These are phyloP conservation scores for Tetracladium setigerum DNA, from an alignment of 495 filamentous ascomycete species.

Conservation along the genomic window DNA sequence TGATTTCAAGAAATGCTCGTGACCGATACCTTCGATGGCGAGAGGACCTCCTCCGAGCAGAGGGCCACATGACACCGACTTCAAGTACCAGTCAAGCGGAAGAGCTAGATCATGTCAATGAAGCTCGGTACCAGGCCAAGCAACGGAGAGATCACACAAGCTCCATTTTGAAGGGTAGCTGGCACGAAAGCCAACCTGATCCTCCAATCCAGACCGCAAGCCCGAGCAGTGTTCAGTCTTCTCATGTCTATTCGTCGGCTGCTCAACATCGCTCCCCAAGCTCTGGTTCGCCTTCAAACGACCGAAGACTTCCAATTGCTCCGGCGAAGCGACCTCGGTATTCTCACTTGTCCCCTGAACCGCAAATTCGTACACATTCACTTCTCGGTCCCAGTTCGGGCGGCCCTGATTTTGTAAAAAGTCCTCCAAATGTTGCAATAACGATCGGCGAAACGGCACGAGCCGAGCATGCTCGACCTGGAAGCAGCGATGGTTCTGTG, in stretches of 20 bases:
- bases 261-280: conserved; percentile 4
- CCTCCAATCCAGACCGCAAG: conserved; percentile 26
- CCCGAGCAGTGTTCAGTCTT: not conserved
- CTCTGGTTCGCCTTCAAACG: conserved; percentile 10
- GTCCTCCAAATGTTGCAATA: conserved; percentile 11
- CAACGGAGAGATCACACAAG: conserved; percentile 37
- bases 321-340: conserved; percentile 11
- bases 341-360: conserved; percentile 1
- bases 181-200: conserved; percentile 53
- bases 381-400: conserved; percentile 11
- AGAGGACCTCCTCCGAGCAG: conserved; percentile 57
- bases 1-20: conserved; percentile 66
- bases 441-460: not conserved
- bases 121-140: conserved; percentile 14
- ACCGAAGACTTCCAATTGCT: no score
- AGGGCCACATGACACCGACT: conserved; percentile 13
- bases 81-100: conserved; percentile 11
- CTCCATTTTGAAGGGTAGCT: conserved; percentile 45
- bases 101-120: conserved; percentile 14
- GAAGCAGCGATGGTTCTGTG: conserved; percentile 8
- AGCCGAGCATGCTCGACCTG: not conserved
- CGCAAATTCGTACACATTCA: conserved; percentile 13
- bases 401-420: conserved; percentile 7
- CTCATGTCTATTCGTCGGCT: not conserved
- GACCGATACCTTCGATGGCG: conserved; percentile 73